Evolutionary conservation across 257 asterid species (phyloP).

Genomic region (Scutellaria barbata): DNA sequence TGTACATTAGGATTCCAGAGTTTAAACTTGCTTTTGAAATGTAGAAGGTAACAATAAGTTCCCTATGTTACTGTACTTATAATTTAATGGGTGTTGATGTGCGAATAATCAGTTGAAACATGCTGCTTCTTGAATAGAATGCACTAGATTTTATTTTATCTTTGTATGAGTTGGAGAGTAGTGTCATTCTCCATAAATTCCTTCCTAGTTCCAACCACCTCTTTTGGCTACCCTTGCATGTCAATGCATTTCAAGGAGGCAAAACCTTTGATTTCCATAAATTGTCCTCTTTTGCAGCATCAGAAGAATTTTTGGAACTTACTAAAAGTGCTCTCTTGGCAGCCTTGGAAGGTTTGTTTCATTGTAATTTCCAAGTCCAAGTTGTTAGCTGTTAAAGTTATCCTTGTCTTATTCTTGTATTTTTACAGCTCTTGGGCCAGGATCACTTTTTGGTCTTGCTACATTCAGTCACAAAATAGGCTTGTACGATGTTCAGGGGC

Average conservation of each 20-base stretch:
- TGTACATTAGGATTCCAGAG: conserved; percentile 19
- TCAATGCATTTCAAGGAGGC: conserved; percentile 27
- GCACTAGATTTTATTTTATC: conserved; percentile 12
- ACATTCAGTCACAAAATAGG: conserved; percentile 98
- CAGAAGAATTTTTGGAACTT: conserved; percentile 97
- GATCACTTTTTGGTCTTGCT: conserved; percentile 97
- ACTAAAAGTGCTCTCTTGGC: conserved; percentile 96
- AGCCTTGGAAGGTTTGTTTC: conserved; percentile 86
- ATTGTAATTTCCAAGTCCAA: conserved; percentile 15
- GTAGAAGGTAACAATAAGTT: conserved; percentile 20
- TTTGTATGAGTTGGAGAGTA: conserved; percentile 6
- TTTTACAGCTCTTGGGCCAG: conserved; percentile 88
- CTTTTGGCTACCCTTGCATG: conserved; percentile 4
- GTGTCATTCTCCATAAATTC: conserved; percentile 17
- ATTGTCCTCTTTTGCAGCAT: conserved; percentile 63
- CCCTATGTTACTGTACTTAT: conserved; percentile 22
- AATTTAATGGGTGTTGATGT: conserved; percentile 18
- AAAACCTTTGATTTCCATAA: conserved; percentile 36
- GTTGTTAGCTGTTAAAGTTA: conserved; percentile 24
- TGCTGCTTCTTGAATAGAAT: conserved; percentile 27
- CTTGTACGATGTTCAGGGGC: conserved; percentile 95
- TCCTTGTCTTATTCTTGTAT: conserved; percentile 33
- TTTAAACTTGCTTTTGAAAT: conserved; percentile 28
- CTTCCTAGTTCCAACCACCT: conserved; percentile 9
- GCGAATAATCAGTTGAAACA: conserved; percentile 14